Conservation (phyloP, 2,329 filamentous ascomycete genomes). For the Blastomyces emzantsi region DNA sequence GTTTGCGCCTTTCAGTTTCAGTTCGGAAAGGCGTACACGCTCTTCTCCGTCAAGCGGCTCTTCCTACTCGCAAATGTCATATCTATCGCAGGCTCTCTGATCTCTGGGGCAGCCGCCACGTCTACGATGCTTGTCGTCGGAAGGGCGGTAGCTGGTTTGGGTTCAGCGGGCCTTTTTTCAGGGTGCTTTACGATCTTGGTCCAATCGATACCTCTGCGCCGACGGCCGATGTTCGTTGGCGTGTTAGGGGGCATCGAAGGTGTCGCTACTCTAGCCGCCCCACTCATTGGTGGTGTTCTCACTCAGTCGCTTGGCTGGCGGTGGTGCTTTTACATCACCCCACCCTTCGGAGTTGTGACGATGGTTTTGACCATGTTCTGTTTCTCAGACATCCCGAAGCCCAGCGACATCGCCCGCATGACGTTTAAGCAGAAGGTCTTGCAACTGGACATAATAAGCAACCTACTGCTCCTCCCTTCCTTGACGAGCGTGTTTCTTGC, state of each 20-base stretch:
- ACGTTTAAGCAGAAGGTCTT: background rate
- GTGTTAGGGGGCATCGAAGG: conserved; percentile 5
- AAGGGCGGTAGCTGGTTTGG: background rate
- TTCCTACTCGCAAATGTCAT: conserved; percentile 18
- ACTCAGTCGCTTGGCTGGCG: conserved; percentile 29
- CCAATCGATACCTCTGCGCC: background rate
- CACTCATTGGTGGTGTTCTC: conserved; percentile 29
- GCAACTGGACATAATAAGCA: background rate
- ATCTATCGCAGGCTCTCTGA: conserved; percentile 9
- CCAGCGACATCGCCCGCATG: background rate
- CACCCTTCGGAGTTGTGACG: background rate
- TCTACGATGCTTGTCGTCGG: background rate
- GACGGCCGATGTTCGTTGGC: background rate
- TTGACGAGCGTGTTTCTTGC: background rate
- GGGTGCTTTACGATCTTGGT: background rate
- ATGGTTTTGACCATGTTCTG: background rate
- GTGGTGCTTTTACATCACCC: conserved; percentile 32
- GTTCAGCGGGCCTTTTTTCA: background rate
- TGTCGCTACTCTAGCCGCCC: conserved; percentile 22
- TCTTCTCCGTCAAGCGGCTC: conserved; percentile 25
- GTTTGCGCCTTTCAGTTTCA: conserved; percentile 19
- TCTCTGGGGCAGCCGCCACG: background rate
- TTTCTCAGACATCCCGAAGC: background rate
- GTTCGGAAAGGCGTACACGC: conserved; percentile 24
- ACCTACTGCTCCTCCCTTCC: background rate